Evolutionary conservation across 2,329 filamentous ascomycete species (phyloP), one percentile per base, ranked within the genome.

Genomic region (Coniosporium tulheliwenetii): DNA sequence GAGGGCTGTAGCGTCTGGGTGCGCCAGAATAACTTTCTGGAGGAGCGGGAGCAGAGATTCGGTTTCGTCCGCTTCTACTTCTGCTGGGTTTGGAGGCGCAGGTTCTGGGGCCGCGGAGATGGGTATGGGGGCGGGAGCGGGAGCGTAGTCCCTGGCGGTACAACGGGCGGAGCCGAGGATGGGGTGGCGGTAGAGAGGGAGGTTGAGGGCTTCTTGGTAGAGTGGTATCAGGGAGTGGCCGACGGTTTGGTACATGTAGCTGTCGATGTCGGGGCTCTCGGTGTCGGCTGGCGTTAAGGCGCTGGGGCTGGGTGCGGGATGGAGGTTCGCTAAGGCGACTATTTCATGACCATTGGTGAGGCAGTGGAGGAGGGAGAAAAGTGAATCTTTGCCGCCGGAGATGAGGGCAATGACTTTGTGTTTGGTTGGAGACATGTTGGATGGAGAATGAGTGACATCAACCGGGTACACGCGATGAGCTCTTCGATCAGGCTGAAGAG

Each of bases 191-290:
- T 91, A 95, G 2, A 98, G 69, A 16, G 89, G 89, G 30, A 96
- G 69, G 0, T 71, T 77, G 1, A 94, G 77, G 30, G 85, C 86
- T 38, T 73, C 61, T 44, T 79, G 78, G 57, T 95, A 96, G 12
- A 94, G 71, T 2, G 87, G 85, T 43, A 96, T 80, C 13, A 95
- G 67, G 43, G 77, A 72, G 61, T 96, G 85, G 10, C 91, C 91
- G 44, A 95, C 84, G 2, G 91, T 98, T 67, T 98, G 91, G 67
- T 96, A 98, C 91, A 98, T 98, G 77, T 91, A 96, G 65, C 87
- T 95, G 61, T 98, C 85, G 51, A 93, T 71, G 58, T 96, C 84
- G 42, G 71, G 63, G 46, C 69, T 65, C 31, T 71, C 65, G 5
- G 59, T 56, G 26, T 56, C 59, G 15, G 36, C 40, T 39, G 41